Evolutionary conservation across 441 rosid genomes (phyloP), one percentile per base, ranked within the genome.

Genomic region (Lepidium campestre): DNA sequence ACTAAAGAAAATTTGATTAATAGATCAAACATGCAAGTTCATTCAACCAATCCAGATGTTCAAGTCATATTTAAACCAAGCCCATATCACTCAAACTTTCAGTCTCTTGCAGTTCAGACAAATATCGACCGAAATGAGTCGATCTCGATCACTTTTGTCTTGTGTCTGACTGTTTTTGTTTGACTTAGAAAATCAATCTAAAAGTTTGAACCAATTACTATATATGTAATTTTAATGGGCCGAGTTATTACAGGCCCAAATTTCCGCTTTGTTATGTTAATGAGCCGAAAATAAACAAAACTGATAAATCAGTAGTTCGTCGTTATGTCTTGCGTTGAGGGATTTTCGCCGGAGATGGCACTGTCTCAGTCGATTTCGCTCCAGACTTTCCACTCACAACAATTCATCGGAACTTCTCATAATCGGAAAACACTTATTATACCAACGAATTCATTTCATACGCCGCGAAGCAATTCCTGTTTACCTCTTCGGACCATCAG

Each of bases 291-390:
- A 7, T 40, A 4, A 41, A 40, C 27, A 6, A 15, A 15, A 12
- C 3, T 34, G 39, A 40, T 50, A 29, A 1, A 17, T 8, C 35
- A 22, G 19, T 29, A 48, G 17, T 20, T 52, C 4, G 25, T 42
- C 13, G 29, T 41, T n/a, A 20, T 27, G 17, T 12, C 25, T 18
- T 44, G 10, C 46, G 10, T 10, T 52, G 11, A 57, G 23, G 20
- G 15, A 2, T n/a, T 5, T 48, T 52, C 49, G 44, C 37, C 68
- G 72, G 59, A 22, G 67, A 82, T 80, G 84, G 70, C 79, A 7
- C 49, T 55, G 14, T 61, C 57, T 41, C 50, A 61, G 50, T 19
- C 73, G 14, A 44, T 35, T 47, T 20, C 54, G 6, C 12, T 31
- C 10, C 27, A 67, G 1, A 20, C 35, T 60, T 36, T 37, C 15